Evolutionary conservation across 83 land plant genomes (phyloP).

Genomic region (Isoetes engelmannii): DNA sequence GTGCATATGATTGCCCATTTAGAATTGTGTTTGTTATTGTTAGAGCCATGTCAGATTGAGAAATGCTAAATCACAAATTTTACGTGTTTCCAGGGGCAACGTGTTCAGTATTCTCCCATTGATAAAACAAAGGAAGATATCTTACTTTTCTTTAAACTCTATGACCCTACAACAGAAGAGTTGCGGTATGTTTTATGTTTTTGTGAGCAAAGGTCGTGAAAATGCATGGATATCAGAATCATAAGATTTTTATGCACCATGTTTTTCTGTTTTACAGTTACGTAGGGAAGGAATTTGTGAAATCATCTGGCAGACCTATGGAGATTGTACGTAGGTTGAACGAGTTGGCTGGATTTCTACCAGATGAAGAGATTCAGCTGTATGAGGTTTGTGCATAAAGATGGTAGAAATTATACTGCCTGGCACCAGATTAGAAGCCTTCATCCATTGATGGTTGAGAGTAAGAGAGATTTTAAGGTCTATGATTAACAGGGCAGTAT

Average conservation of each 20-base stretch:
- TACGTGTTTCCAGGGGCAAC: slow-evolving; percentile 48
- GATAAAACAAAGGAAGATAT: slow-evolving; percentile 87
- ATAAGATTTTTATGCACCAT: too few species aligned
- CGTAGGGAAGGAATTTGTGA: slow-evolving; percentile 85
- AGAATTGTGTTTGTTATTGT: too few species aligned
- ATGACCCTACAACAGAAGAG: slow-evolving; percentile 87
- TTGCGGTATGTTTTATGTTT: slow-evolving; percentile 49
- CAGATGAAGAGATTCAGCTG: slow-evolving; percentile 77
- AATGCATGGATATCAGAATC: too few species aligned
- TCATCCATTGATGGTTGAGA: too few species aligned
- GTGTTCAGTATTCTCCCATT: slow-evolving; percentile 44
- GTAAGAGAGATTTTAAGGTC: too few species aligned
- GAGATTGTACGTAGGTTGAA: slow-evolving; percentile 69
- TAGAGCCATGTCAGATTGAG: too few species aligned
- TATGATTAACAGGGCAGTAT: too few species aligned
- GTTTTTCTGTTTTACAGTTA: slow-evolving; percentile 42
- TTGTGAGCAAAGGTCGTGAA: background rate
- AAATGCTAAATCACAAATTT: too few species aligned
- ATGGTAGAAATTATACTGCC: background rate
- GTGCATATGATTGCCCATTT: too few species aligned
- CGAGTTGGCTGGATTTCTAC: slow-evolving; percentile 86
- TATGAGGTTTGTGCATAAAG: slow-evolving; percentile 55
- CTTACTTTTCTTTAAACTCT: slow-evolving; percentile 88
- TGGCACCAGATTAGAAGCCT: too few species aligned
- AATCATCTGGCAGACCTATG: slow-evolving; percentile 57